Conservation (phyloP, 106 monocot species). For the Phalaenopsis equestris region DNA sequence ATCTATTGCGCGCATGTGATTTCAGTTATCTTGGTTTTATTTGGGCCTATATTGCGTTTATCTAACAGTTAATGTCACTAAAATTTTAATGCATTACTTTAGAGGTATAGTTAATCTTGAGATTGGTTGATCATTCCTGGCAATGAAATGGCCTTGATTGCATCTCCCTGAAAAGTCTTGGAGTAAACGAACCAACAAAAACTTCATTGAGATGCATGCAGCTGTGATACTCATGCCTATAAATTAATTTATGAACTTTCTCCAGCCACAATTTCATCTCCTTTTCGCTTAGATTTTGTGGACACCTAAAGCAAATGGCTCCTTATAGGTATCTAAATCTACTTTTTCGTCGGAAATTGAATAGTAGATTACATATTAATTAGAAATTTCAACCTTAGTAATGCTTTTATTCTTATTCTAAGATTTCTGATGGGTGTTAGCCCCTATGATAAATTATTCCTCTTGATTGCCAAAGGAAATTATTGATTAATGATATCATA, state of each 20-base stretch:
- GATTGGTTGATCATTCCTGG: background rate
- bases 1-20: background rate
- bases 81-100: background rate
- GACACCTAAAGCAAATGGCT: background rate
- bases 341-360: too few species aligned
- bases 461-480: too few species aligned
- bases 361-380: too few species aligned
- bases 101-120: background rate
- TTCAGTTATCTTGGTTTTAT: background rate
- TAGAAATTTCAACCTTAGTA: too few species aligned
- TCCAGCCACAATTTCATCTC: background rate
- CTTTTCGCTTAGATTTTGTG: background rate
- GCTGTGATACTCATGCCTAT: background rate
- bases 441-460: too few species aligned
- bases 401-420: too few species aligned
- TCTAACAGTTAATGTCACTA: background rate
- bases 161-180: background rate
- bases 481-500: too few species aligned
- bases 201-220: background rate
- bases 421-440: too few species aligned
- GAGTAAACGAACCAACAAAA: background rate
- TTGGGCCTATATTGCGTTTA: background rate
- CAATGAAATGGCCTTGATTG: background rate
- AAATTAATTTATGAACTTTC: background rate
- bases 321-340: too few species aligned